These are phyloP conservation scores for Rhodotorula sp. DNA, from an alignment of 1,284 basidiomycete genomes.

Conservation along the genomic window DNA sequence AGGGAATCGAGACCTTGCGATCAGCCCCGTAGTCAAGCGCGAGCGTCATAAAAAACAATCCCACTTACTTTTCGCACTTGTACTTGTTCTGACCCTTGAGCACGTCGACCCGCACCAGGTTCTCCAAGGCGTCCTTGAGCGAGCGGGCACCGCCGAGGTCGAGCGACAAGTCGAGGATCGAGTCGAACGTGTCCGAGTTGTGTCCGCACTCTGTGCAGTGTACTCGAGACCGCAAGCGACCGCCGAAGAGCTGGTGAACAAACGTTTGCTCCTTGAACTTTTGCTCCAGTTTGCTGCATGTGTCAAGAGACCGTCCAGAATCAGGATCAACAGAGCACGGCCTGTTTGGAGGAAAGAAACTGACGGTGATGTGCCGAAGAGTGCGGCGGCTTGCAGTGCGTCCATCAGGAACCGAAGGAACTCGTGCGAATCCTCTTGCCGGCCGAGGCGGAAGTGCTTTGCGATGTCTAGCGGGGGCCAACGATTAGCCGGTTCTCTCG, in stretches of 20 bases:
- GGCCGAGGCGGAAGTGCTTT: constrained; percentile 81
- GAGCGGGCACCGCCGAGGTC: constrained; percentile 63
- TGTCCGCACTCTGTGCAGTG: constrained; percentile 78
- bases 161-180: constrained; percentile 86
- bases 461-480: constrained; percentile 67
- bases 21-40: neutral
- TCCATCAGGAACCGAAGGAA: constrained; percentile 95
- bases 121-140: constrained; percentile 69
- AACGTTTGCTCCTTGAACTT: constrained; percentile 82
- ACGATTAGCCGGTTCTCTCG: neutral
- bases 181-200: constrained; percentile 95
- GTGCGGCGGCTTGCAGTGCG: constrained; percentile 48
- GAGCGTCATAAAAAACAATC: neutral
- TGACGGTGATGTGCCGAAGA: constrained; percentile 22
- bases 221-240: constrained; percentile 85
- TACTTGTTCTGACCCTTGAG: constrained; percentile 93
- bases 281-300: constrained; percentile 35
- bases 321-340: too few species aligned
- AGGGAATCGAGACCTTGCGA: neutral
- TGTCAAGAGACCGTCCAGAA: too few species aligned
- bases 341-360: neutral
- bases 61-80: constrained; percentile 88
- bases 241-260: constrained; percentile 93
- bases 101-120: constrained; percentile 77
- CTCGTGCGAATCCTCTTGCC: constrained; percentile 98